phyloP scores from a whole-genome alignment of 2,329 filamentous ascomycete genomes.

The Xylaria sp. region DNA sequence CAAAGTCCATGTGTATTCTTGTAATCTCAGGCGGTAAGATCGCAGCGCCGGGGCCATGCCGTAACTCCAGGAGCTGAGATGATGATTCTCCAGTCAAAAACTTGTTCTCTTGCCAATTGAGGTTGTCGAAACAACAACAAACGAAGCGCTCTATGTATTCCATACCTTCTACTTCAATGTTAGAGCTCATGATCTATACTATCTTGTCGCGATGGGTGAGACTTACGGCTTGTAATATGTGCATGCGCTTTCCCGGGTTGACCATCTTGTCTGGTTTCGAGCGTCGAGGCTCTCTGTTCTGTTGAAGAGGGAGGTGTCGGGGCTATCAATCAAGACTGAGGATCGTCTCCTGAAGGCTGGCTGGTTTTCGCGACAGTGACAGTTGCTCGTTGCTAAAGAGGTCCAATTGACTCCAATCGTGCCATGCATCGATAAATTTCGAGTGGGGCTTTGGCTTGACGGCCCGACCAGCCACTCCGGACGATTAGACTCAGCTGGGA shows the following conservation, averaged over 20 bases:
- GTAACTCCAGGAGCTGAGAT: slow-evolving; percentile 41
- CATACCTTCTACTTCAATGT: slow-evolving; percentile 29
- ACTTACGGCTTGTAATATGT: slow-evolving; percentile 32
- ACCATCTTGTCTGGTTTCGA: slow-evolving; percentile 32
- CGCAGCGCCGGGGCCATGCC: slow-evolving; percentile 76
- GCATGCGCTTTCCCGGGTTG: slow-evolving; percentile 34
- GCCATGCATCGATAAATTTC: slow-evolving; percentile 19
- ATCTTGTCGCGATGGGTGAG: background rate
- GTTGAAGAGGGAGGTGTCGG: slow-evolving; percentile 4
- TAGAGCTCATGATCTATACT: slow-evolving; percentile 22
- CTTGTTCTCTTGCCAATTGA: background rate
- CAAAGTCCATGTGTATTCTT: slow-evolving; percentile 70
- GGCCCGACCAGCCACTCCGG: slow-evolving; percentile 13
- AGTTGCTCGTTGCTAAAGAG: background rate
- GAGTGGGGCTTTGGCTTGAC: slow-evolving; percentile 13
- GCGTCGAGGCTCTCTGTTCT: slow-evolving; percentile 23
- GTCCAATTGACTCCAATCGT: background rate
- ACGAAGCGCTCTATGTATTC: slow-evolving; percentile 10
- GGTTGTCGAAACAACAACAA: background rate
- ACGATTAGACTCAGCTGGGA: background rate
- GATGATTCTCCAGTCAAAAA: slow-evolving; percentile 1
- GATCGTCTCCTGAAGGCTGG: background rate
- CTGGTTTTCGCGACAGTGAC: background rate
- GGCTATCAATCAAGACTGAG: slow-evolving; percentile 2
- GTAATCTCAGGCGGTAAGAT: slow-evolving; percentile 71